Conservation (phyloP, 805 yeast genomes). For the Candida maltosa region DNA sequence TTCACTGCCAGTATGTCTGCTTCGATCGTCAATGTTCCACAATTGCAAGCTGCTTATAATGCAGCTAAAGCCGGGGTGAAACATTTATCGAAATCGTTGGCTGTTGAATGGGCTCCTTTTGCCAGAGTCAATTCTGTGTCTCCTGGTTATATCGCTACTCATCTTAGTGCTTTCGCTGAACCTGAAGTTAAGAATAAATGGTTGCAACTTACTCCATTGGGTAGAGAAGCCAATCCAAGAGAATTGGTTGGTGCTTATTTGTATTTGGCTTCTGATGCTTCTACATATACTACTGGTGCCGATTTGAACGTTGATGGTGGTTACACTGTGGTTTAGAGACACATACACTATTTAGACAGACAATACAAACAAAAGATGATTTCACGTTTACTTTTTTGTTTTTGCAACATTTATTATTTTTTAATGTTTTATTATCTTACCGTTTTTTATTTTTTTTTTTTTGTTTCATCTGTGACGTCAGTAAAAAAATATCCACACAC, state of each 20-base stretch:
- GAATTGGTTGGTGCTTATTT: constrained; percentile 46
- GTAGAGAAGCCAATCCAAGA: constrained; percentile 40
- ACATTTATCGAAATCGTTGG: constrained; percentile 35
- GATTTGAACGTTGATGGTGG: constrained; percentile 49
- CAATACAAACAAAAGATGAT: no score
- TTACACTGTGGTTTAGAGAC: constrained; percentile 20
- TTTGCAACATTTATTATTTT: no score
- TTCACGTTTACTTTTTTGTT: no score
- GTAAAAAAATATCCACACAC: no score
- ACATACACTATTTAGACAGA: no score
- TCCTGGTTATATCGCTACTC: constrained; percentile 37
- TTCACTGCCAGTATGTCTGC: constrained; percentile 90
- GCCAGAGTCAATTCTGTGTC: constrained; percentile 35
- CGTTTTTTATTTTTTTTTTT: no score
- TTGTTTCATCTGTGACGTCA: no score
- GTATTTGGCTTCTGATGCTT: constrained; percentile 45
- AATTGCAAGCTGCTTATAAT: constrained; percentile 46
- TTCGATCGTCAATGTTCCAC: constrained; percentile 85
- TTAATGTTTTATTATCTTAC: no score
- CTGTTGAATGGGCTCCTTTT: constrained; percentile 42
- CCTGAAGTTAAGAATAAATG: constrained; percentile 31
- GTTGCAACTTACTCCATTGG: constrained; percentile 41
- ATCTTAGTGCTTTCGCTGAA: constrained; percentile 34
- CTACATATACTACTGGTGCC: constrained; percentile 43
- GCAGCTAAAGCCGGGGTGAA: constrained; percentile 40